These are phyloP conservation scores for Chrysopogon serrulatus DNA, from an alignment of 176 grass and related monocot genomes.

Conservation along the genomic window DNA sequence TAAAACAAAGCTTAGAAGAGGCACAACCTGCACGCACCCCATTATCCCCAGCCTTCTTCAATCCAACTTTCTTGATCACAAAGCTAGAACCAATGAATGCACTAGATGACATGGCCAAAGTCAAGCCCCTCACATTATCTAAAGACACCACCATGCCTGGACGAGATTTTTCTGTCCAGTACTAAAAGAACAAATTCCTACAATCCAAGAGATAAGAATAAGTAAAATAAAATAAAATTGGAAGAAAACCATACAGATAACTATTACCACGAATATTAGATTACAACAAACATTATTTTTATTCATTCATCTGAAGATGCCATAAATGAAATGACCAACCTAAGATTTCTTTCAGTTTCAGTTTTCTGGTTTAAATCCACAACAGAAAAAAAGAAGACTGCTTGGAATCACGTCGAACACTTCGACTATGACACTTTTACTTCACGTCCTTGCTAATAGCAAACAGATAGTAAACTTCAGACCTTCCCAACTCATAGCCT, in stretches of 20 bases:
- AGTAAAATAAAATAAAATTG: neutral
- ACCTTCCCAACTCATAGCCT: slow-evolving; percentile 13
- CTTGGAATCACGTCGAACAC: neutral
- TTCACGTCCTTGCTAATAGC: slow-evolving; percentile 1
- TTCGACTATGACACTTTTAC: neutral
- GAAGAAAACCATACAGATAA: slow-evolving; percentile 9
- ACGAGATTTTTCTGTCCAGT: neutral
- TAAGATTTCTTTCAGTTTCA: neutral
- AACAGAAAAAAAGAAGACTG: neutral
- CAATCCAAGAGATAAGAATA: slow-evolving; percentile 16
- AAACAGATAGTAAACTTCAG: neutral
- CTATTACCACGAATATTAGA: neutral
- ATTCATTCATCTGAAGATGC: slow-evolving; percentile 1
- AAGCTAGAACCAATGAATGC: slow-evolving; percentile 93
- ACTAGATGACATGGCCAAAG: slow-evolving; percentile 75
- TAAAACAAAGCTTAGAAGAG: slow-evolving; percentile 7
- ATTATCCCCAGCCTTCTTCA: slow-evolving; percentile 66
- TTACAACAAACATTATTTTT: neutral
- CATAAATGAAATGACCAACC: neutral
- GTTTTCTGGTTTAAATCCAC: neutral
- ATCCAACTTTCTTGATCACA: slow-evolving; percentile 83
- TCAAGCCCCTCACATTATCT: slow-evolving; percentile 72
- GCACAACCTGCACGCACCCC: slow-evolving; percentile 76
- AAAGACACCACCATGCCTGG: slow-evolving; percentile 46
- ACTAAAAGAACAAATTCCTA: slow-evolving; percentile 20